Base-by-base conservation (phyloP, 106 monocot species). In the Dendrobium catenatum region DNA sequence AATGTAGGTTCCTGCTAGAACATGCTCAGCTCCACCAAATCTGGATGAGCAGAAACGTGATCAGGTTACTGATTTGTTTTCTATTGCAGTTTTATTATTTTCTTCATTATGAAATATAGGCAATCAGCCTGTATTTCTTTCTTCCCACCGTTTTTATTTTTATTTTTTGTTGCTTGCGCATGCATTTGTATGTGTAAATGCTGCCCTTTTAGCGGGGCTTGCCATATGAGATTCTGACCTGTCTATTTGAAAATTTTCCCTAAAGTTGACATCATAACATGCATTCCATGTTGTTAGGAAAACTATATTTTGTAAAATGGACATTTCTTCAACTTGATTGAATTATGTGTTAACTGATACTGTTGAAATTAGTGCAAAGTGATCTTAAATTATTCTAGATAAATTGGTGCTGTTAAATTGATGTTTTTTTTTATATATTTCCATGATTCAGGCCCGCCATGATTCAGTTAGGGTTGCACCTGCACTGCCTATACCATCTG, bases 1-100 rank as follows among this genome's bases (percentile, higher is more conserved):
- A 72, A 55, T 73, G 77, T 44, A 83, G 83, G 68, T 83, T 78
- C 83, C 83, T 78, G 83, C 83, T 73, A 42, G 83, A 72, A 83
- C 83, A 8, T 78, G 83, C 78, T 83, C 83, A 37, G 97, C 97
- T 26, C 97, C 97, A 43, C 97, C 97, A 43, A 98, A 98, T 84
- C 80, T 98, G 27, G 94, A 94, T 77, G 97, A 98, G 74, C 97
- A 94, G 88, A 92, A 89, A 54, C 78, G 47, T 4, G 86, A 86
- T 46, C 92, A 92, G 92, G 92, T 92, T 68, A 68, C 51, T 56
- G 78, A 83, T 86, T 22, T 68, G 51, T 75, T 37, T 15, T 2
- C 37, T 51, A 9, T 75, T 43, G 19, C 41, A 43, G 41, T 29
- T 74, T 44, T 5, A 4, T 44, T 13, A 74, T 18, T 74, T n/a